phyloP scores from a whole-genome alignment of 2,329 filamentous ascomycete species.

The Lecanicillium sp. region DNA sequence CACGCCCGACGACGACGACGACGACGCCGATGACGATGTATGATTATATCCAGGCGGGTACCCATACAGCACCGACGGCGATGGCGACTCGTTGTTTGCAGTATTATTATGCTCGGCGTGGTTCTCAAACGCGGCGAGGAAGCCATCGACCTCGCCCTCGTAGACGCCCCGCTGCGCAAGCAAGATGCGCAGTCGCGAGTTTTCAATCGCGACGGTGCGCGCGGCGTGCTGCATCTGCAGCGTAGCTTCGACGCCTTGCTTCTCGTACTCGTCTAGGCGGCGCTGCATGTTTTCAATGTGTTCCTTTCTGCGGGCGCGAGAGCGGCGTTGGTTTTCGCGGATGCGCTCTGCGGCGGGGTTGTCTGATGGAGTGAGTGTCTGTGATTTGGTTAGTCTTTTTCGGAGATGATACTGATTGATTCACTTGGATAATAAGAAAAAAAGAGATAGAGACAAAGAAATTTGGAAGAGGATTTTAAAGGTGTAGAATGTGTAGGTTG shows the following conservation, averaged over 20 bases:
- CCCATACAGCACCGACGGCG: no score
- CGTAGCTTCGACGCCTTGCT: constrained; percentile 38
- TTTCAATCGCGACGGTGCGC: constrained; percentile 39
- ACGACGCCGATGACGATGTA: no score
- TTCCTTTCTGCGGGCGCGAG: constrained; percentile 41
- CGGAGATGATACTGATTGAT: no score
- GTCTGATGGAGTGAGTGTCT: constrained; percentile 7
- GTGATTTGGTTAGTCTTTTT: neutral
- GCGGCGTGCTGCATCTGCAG: constrained; percentile 46
- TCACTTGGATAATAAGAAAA: no score
- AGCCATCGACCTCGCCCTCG: constrained; percentile 30
- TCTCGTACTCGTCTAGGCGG: constrained; percentile 38
- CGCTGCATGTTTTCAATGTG: constrained; percentile 39
- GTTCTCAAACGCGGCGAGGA: constrained; percentile 27
- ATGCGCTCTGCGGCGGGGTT: constrained; percentile 24
- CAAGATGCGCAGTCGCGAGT: constrained; percentile 34
- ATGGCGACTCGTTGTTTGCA: neutral
- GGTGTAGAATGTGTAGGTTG: no score
- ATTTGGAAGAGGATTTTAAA: no score
- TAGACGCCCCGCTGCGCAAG: constrained; percentile 30
- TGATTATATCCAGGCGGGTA: no score
- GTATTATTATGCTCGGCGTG: neutral
- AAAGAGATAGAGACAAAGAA: no score
- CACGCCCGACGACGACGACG: constrained; percentile 4
- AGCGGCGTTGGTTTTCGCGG: constrained; percentile 46